Percentiles rank a stretch among this genome's conserved stretches.
Evolutionary conservation across 805 yeast species (phyloP).

Genomic region (Myxozyma lipomycoides): DNA sequence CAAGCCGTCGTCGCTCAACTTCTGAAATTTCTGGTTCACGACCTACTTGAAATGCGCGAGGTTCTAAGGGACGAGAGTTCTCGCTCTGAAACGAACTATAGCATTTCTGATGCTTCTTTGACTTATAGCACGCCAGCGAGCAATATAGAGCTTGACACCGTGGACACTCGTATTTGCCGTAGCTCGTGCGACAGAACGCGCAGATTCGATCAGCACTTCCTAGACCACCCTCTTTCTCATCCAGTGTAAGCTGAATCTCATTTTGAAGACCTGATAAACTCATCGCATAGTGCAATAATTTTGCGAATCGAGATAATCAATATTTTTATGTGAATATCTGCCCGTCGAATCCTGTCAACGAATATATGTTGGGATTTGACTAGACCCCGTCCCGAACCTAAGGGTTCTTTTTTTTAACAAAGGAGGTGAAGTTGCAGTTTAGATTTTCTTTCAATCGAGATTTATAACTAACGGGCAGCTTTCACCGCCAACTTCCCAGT

Average conservation of each 20-base stretch:
- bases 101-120: conserved; percentile 11
- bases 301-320: no score
- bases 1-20: conserved; percentile 12
- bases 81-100: conserved; percentile 14
- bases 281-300: no score
- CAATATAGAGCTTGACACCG: conserved; percentile 21
- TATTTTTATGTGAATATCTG: no score
- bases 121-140: conserved; percentile 16
- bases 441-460: no score
- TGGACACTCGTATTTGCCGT: conserved; percentile 23
- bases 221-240: not conserved
- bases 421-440: no score
- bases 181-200: conserved; percentile 3
- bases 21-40: not conserved
- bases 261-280: not conserved
- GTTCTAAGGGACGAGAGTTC: not conserved
- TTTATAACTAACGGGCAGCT: no score
- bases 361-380: no score
- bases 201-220: conserved; percentile 5
- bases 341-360: no score
- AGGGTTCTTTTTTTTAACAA: no score
- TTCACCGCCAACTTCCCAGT: no score
- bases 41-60: not conserved
- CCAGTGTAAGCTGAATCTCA: not conserved
- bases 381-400: no score